These are phyloP conservation scores for Boletus patriciae DNA, from an alignment of 768 basidiomycete genomes.

Conservation along the genomic window DNA sequence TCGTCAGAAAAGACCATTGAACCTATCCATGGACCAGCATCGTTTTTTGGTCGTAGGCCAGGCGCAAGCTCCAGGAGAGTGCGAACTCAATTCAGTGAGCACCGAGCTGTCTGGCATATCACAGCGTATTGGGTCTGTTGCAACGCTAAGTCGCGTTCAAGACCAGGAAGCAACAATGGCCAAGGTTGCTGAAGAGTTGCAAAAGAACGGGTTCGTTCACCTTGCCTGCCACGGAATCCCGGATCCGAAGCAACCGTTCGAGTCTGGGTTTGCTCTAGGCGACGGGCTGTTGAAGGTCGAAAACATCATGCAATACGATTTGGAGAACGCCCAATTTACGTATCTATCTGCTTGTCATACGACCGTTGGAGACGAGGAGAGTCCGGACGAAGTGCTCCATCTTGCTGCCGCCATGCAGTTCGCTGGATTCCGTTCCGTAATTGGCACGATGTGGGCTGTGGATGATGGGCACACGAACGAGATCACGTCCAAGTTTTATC, in stretches of 20 bases:
- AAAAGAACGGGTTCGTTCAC: background rate
- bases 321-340: no score
- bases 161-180: no score
- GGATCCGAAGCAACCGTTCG: no score
- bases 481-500: slow-evolving; percentile 8
- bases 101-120: background rate
- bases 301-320: no score
- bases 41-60: slow-evolving; percentile 1
- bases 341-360: no score
- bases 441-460: slow-evolving; percentile 1
- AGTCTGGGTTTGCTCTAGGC: no score
- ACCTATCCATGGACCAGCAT: background rate
- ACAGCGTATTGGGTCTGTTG: background rate
- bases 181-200: background rate
- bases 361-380: no score
- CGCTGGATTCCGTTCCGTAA: background rate
- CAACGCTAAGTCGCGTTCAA: no score
- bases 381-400: no score
- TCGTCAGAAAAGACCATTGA: background rate
- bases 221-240: background rate
- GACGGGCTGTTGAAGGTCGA: no score
- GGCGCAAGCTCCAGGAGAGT: background rate
- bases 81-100: background rate
- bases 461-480: background rate
- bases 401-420: no score